Base-by-base conservation (phyloP, 495 filamentous ascomycete genomes). In the Chaetomidium leptoderma region DNA sequence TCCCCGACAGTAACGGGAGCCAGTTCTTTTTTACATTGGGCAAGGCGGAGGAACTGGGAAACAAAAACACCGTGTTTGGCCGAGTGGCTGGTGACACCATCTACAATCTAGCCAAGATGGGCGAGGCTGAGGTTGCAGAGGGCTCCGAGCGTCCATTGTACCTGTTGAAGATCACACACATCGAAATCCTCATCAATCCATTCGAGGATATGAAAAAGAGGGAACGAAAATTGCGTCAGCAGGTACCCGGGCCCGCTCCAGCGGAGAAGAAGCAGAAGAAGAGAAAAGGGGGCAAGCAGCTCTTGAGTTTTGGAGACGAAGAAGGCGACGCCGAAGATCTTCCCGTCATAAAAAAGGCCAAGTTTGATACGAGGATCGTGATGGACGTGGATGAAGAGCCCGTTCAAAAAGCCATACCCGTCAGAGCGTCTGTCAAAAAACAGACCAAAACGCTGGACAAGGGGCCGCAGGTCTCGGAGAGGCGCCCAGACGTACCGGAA, bases 21-120 rank as follows among this genome's bases (percentile, higher is more conserved):
- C 93, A 99, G 75, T 97, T 97, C 76, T 99, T 99, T 72, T 82
- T 99, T 52, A 97, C 93, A 2, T 76, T 99, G 43, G 85, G 76
- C 47, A 87, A 87, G 51, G 86, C 89, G 51, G 82, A 87, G 32
- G 92, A 97, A 74, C 66, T 99, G 70, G 87, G 85, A 47, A 88
- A 87, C 55, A 86, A 89, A 67, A 95, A 96, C 68, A 97, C 93
- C 4, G 76, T 97, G 64, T 97, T 99, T 75, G 93, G 93, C 43
- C 80, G 95, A 53, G 79, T 99, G 53, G 91, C 87, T 39, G 93
- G 93, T 5, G 91, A 97, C 56, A 96, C 91, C 53, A 91, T 99
- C 47, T 99, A 91, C 71, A 97, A 96, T 69, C 70, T 99, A 59
- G 82, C 93, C 66, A 90, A 90, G 72, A 96, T 96, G 75, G 91